A percentile compares a stretch with the other conserved stretches of the same genome.
phyloP scores from a whole-genome alignment of 257 asterid species.

The Solanum arcanum region DNA sequence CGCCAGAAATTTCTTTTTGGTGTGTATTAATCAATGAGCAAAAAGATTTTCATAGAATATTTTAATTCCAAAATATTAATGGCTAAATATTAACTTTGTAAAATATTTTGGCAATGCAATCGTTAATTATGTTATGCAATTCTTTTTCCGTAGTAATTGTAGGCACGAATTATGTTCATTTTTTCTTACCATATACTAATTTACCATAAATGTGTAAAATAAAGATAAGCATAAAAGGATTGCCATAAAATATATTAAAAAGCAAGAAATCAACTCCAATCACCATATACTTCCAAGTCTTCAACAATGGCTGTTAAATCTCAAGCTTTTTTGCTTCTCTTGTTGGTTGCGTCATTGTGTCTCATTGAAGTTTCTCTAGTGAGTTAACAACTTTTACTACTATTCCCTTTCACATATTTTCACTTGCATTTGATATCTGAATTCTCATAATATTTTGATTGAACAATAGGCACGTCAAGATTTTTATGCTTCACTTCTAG shows the following conservation, averaged over 20 bases:
- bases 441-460: fast-evolving
- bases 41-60: too few species aligned
- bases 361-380: not conserved
- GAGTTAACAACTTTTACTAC: not conserved
- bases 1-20: not conserved
- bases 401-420: not conserved
- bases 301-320: not conserved
- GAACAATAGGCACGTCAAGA: not conserved
- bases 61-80: not conserved
- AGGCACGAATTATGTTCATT: not conserved
- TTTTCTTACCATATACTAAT: not conserved
- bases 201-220: not conserved
- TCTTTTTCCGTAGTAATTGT: not conserved
- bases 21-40: too few species aligned
- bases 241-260: not conserved
- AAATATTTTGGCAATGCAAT: not conserved
- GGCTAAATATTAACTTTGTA: not conserved
- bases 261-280: not conserved
- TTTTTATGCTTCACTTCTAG: not conserved
- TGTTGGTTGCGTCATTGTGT: not conserved
- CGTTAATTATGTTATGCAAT: not conserved
- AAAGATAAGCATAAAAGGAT: not conserved
- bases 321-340: not conserved
- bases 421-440: not conserved
- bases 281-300: not conserved